phyloP scores from a whole-genome alignment of 2,329 filamentous ascomycete species.

The Trichoderma sp. region DNA sequence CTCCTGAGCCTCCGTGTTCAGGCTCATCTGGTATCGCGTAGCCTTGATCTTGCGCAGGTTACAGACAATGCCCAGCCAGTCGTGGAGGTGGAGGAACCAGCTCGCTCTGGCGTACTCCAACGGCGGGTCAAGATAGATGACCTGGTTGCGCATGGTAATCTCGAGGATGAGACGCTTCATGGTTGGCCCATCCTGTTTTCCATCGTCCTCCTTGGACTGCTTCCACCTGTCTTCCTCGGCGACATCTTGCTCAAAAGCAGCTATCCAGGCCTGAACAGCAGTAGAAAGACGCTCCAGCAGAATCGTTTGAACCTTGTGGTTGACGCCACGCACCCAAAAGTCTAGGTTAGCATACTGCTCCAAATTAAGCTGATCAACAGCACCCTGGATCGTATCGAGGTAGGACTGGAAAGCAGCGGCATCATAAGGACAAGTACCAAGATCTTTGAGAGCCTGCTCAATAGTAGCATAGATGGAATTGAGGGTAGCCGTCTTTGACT shows the following conservation, averaged over 20 bases:
- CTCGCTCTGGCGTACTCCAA: slow-evolving; percentile 86
- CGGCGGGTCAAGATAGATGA: slow-evolving; percentile 93
- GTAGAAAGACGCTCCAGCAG: slow-evolving; percentile 78
- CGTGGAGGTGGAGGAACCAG: slow-evolving; percentile 89
- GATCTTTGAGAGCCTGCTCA: slow-evolving; percentile 77
- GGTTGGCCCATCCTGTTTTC: slow-evolving; percentile 54
- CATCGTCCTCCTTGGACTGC: slow-evolving; percentile 44
- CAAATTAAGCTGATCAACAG: slow-evolving; percentile 93
- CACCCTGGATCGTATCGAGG: slow-evolving; percentile 81
- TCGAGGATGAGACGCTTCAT: slow-evolving; percentile 80
- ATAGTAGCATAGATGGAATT: slow-evolving; percentile 74
- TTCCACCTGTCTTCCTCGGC: slow-evolving; percentile 53
- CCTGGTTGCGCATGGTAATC: slow-evolving; percentile 95
- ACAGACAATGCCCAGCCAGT: slow-evolving; percentile 91
- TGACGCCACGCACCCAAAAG: slow-evolving; percentile 85
- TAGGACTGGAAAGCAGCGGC: slow-evolving; percentile 73
- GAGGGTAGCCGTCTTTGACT: slow-evolving; percentile 79
- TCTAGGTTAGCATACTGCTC: slow-evolving; percentile 93
- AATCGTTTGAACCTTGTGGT: slow-evolving; percentile 76
- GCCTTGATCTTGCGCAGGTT: slow-evolving; percentile 93
- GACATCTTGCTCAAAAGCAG: slow-evolving; percentile 68
- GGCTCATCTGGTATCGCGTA: slow-evolving; percentile 86
- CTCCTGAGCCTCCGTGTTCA: slow-evolving; percentile 63
- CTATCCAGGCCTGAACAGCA: slow-evolving; percentile 83
- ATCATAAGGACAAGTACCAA: slow-evolving; percentile 82